Conservation (phyloP, 1,139 yeast genomes). For the Geotrichum bryndzae region DNA sequence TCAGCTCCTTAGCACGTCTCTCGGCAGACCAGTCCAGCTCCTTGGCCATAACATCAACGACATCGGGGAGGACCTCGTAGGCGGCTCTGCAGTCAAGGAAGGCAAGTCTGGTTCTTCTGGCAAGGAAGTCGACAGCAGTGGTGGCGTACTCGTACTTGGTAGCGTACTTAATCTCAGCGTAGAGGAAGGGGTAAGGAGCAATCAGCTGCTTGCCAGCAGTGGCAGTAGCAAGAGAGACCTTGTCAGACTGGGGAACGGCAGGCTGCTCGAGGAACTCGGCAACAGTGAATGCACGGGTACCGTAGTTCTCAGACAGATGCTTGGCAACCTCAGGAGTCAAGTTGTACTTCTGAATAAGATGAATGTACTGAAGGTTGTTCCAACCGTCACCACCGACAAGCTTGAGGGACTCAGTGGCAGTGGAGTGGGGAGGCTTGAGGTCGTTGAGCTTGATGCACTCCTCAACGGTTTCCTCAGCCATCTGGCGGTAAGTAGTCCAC, state of each 20-base stretch:
- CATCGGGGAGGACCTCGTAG: conserved; percentile 71
- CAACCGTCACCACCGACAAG: conserved; percentile 70
- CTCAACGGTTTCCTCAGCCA: conserved; percentile 93
- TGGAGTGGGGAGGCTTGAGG: conserved; percentile 42
- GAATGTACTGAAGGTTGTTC: conserved; percentile 63
- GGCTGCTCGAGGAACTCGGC: conserved; percentile 46
- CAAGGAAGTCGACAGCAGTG: conserved; percentile 83
- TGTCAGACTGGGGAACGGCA: conserved; percentile 22
- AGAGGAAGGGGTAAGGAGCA: conserved; percentile 79
- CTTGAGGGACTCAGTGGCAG: conserved; percentile 57
- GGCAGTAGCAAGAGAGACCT: conserved; percentile 34
- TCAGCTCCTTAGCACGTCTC: conserved; percentile 50
- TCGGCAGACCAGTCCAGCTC: conserved; percentile 69
- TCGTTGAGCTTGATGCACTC: conserved; percentile 53
- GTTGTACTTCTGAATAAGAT: conserved; percentile 73
- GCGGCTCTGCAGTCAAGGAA: conserved; percentile 88
- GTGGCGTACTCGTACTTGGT: conserved; percentile 78
- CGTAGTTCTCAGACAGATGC: conserved; percentile 82
- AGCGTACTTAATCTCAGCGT: conserved; percentile 84
- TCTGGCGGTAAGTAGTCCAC: conserved; percentile 97
- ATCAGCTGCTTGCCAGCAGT: conserved; percentile 37
- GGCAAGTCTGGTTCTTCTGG: conserved; percentile 91
- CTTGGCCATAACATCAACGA: conserved; percentile 75
- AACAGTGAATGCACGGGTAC: conserved; percentile 71
- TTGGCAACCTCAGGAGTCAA: conserved; percentile 72